Evolutionary conservation across 306 rosid species (phyloP).

Genomic region (Leucaena leucocephala): DNA sequence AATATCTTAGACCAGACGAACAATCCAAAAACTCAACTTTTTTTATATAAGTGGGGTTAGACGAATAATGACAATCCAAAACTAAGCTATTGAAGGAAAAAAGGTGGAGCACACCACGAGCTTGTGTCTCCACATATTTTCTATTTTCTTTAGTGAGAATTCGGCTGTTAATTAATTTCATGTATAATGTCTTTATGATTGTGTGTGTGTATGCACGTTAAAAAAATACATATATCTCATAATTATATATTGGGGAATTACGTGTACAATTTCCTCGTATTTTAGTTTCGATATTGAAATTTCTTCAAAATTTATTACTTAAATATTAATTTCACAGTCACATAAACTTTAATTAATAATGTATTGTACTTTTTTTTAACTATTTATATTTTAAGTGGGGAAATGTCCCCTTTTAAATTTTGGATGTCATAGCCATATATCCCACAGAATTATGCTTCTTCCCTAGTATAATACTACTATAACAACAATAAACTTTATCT

Average conservation of each 20-base stretch:
- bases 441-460: neutral
- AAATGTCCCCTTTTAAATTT: neutral
- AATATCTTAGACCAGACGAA: neutral
- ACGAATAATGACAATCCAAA: conserved; percentile 1
- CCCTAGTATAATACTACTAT: too few species aligned
- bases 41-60: neutral
- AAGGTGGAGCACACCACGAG: conserved; percentile 2
- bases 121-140: conserved; percentile 1
- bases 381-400: neutral
- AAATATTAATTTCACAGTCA: neutral
- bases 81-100: neutral
- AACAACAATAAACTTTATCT: too few species aligned
- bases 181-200: neutral
- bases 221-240: neutral
- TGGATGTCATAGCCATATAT: neutral
- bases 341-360: neutral
- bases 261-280: neutral
- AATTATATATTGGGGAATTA: neutral
- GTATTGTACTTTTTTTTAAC: neutral
- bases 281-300: neutral
- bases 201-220: neutral
- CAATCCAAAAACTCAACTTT: neutral
- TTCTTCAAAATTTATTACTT: neutral
- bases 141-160: neutral
- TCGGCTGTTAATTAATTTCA: neutral